Evolutionary conservation across 176 grass and related monocot genomes (phyloP).

Genomic region (Themeda triandra): DNA sequence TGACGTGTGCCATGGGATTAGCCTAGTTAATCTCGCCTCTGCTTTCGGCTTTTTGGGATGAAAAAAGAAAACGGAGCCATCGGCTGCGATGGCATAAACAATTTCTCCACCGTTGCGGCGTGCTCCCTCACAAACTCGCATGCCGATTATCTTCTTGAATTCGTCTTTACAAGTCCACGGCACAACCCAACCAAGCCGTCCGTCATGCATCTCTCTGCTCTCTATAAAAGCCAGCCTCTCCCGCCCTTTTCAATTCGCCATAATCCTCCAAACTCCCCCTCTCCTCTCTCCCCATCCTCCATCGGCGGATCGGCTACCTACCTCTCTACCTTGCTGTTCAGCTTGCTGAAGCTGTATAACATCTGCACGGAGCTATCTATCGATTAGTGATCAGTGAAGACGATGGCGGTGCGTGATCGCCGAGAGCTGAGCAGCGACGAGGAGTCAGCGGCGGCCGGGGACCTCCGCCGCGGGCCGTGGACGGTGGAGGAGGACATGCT

Average conservation of each 20-base stretch:
- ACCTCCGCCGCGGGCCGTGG: conserved; percentile 83
- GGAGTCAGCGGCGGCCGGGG: not conserved
- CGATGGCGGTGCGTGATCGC: not conserved
- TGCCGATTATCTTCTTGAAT: too few species aligned
- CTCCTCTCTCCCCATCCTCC: not conserved
- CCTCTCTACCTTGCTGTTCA: not conserved
- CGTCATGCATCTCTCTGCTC: not conserved
- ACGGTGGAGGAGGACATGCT: conserved; percentile 83
- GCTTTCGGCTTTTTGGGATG: conserved; percentile 61
- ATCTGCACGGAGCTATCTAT: not conserved
- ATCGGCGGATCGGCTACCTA: not conserved
- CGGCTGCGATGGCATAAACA: conserved; percentile 20
- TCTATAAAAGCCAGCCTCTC: conserved; percentile 57
- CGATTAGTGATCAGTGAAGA: not conserved
- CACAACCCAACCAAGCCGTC: not conserved
- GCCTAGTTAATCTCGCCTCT: conserved; percentile 33
- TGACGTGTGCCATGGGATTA: conserved; percentile 12
- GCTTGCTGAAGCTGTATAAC: not conserved
- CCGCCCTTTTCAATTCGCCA: conserved; percentile 39
- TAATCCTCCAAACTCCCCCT: not conserved
- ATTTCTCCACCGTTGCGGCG: conserved; percentile 43
- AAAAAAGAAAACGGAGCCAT: not conserved
- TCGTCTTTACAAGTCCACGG: conserved; percentile 11
- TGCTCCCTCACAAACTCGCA: conserved; percentile 26
- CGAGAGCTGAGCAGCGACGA: conserved; percentile 33